Conservation (phyloP, 2,329 filamentous ascomycete species). For the Trichoderma atroviride region DNA sequence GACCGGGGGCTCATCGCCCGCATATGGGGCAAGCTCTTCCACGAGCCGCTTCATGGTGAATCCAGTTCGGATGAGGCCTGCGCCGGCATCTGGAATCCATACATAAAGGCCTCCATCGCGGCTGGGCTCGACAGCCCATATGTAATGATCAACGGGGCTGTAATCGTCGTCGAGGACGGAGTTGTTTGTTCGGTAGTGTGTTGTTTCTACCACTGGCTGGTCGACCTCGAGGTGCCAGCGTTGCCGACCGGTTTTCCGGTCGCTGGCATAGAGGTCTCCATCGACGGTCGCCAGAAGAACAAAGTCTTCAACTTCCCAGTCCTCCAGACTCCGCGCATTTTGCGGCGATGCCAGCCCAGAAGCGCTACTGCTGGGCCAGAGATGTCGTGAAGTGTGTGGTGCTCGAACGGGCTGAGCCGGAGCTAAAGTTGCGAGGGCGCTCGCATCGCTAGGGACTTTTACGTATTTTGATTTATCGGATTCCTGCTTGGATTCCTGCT, state of each 20-base stretch:
- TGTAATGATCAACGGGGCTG: conserved; percentile 75
- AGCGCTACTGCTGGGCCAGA: conserved; percentile 58
- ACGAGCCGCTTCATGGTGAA: conserved; percentile 84
- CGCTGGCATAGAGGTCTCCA: conserved; percentile 89
- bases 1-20: conserved; percentile 72
- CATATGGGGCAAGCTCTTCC: conserved; percentile 79
- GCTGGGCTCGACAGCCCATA: conserved; percentile 94
- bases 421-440: conserved; percentile 97
- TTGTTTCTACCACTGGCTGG: conserved; percentile 87
- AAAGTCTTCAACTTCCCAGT: conserved; percentile 99
- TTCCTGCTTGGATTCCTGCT: conserved; percentile 37
- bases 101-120: conserved; percentile 86
- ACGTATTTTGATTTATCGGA: conserved; percentile 40
- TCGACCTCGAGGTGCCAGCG: conserved; percentile 86
- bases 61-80: conserved; percentile 66
- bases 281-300: conserved; percentile 99
- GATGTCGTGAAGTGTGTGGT: conserved; percentile 71
- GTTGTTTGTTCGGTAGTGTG: conserved; percentile 72
- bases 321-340: conserved; percentile 94
- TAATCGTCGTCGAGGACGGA: conserved; percentile 63
- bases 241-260: conserved; percentile 80
- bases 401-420: conserved; percentile 94
- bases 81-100: conserved; percentile 67
- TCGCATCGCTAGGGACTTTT: conserved; percentile 68
- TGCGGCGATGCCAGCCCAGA: conserved; percentile 79